Evolutionary conservation across 2,329 filamentous ascomycete species (phyloP).

Genomic region (Parastagonospora nodorum): DNA sequence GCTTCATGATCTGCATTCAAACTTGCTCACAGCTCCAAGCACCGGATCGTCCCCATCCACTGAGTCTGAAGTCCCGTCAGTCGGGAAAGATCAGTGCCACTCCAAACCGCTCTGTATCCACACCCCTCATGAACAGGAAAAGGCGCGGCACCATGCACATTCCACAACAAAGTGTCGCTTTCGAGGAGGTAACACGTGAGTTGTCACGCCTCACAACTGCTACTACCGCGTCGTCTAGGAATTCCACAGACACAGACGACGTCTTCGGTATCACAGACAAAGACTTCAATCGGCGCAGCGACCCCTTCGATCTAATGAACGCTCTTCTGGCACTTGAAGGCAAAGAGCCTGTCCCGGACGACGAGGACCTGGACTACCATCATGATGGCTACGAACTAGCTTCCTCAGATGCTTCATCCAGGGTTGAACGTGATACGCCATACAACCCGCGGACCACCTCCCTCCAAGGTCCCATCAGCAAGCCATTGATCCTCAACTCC

Average conservation of each 20-base stretch:
- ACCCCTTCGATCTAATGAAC: not conserved
- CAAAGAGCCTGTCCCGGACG: too few species aligned
- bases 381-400: too few species aligned
- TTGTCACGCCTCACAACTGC: not conserved
- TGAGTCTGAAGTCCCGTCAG: conserved; percentile 18
- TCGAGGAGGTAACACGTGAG: not conserved
- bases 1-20: not conserved
- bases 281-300: not conserved
- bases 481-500: not conserved
- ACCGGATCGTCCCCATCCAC: conserved; percentile 35
- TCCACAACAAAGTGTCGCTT: not conserved
- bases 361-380: too few species aligned
- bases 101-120: conserved; percentile 13
- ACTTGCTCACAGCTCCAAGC: conserved; percentile 12
- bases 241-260: not conserved
- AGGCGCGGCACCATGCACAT: not conserved
- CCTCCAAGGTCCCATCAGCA: not conserved
- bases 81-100: conserved; percentile 8
- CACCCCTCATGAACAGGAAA: conserved; percentile 6
- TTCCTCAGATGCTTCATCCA: too few species aligned
- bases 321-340: too few species aligned
- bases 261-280: not conserved
- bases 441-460: not conserved
- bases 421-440: too few species aligned
- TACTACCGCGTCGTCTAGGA: not conserved